Evolutionary conservation across 1,284 basidiomycete species (phyloP), one percentile per base, ranked within the genome.

Genomic region (Leccinum glutinopallens): DNA sequence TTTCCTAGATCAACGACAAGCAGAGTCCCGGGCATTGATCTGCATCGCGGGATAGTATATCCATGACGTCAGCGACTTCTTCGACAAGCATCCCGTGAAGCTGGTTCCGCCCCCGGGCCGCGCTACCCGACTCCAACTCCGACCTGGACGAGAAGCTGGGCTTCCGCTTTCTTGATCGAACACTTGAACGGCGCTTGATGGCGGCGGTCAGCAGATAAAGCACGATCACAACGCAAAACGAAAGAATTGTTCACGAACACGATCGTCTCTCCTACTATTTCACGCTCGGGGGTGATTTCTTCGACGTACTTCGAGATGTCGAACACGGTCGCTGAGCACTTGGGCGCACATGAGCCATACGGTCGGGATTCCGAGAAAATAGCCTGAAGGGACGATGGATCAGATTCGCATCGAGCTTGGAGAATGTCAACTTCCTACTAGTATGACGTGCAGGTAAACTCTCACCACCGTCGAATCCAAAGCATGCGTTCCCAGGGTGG

Each of bases 1-100:
- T 3, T 35, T 41, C 60, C 4, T 66, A 90, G 87, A 88, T 86
- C 86, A 89, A 75, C 86, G 89, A 70, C 92, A 93, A 74, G 78
- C 88, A 41, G 79, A 85, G 73, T 89, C 87, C 69, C 87, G 92
- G 13, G 86, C 90, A 32, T 81, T 95, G 39, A 84, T 95, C 62
- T 86, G 93, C 68, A 83, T 96, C 69, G 88, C 89, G 59, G 93
- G 13, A 33, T 95, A 93, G 25, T 29, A 29, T 82, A 94, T 96
- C 69, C 93, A 96, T 77, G 93, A 96, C 70, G 87, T 93, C 61
- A 81, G 87, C 4, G 79, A 82, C 17, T 96, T 96, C 78, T 83
- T 91, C 67, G 90, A 94, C 65, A 89, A 94, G 75, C 93, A 96
- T 77, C 94, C 94, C 29, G 94, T 49, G 5, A 22, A 49, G 43